Conservation (phyloP, 1,284 basidiomycete species). For the Thecaphora thlaspeos region DNA sequence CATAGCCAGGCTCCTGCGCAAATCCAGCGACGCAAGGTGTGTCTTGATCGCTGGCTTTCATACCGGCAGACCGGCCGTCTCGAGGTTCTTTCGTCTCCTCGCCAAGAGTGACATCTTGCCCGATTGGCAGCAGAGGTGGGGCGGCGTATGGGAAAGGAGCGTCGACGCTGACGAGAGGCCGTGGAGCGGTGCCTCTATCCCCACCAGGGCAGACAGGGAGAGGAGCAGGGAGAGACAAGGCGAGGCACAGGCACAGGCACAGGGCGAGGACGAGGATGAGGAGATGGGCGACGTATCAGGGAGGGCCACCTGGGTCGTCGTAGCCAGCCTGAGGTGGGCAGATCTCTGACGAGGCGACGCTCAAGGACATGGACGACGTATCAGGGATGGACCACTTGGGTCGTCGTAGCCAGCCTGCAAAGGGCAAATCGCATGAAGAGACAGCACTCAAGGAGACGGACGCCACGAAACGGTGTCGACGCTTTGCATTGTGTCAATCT, state of each 20-base stretch:
- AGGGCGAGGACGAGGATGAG: constrained; percentile 12
- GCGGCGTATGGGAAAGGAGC: constrained; percentile 40
- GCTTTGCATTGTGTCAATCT: too few species aligned
- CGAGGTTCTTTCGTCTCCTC: constrained; percentile 37
- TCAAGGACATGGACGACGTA: constrained; percentile 53
- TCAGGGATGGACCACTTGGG: constrained; percentile 46
- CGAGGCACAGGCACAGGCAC: background rate
- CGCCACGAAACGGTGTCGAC: too few species aligned
- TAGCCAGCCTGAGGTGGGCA: constrained; percentile 37
- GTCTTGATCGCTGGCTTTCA: constrained; percentile 50
- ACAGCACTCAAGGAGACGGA: constrained; percentile 56
- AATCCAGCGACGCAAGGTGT: constrained; percentile 19
- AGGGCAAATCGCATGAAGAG: constrained; percentile 18
- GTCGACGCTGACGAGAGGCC: constrained; percentile 25
- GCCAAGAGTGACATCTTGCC: constrained; percentile 20
- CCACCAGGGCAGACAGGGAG: constrained; percentile 3
- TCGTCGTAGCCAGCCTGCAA: constrained; percentile 39
- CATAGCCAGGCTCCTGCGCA: constrained; percentile 35
- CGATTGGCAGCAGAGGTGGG: constrained; percentile 26
- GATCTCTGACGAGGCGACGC: too few species aligned
- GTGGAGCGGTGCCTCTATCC: constrained; percentile 14
- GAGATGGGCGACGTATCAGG: constrained; percentile 52
- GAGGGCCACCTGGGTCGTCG: constrained; percentile 48
- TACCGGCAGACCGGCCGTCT: constrained; percentile 46
- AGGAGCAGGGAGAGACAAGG: background rate